A percentile compares a stretch with the other conserved stretches of the same genome.
Conservation (phyloP, 495 filamentous ascomycete genomes). For the Geoglossum glabrum region DNA sequence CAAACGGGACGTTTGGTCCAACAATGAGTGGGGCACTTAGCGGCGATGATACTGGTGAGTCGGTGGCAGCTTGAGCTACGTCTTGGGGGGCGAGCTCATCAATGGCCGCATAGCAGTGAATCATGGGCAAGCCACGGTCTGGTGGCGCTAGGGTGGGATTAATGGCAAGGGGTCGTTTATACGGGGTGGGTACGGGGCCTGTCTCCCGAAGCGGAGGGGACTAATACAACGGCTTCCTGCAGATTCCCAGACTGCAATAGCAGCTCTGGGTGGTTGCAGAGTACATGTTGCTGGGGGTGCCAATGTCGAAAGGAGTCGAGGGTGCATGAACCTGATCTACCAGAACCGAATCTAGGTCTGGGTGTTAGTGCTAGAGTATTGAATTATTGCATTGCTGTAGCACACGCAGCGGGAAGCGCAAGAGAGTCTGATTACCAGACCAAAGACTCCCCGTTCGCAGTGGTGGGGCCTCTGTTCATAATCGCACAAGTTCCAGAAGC, state of each 20-base stretch:
- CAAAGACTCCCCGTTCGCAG: background rate
- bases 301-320: background rate
- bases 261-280: background rate
- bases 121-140: background rate
- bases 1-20: background rate
- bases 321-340: background rate
- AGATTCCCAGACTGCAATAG: background rate
- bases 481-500: background rate
- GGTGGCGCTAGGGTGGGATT: background rate
- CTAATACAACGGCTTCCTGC: background rate
- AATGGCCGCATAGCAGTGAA: background rate
- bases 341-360: background rate
- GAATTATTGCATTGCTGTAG: background rate
- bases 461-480: background rate
- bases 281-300: background rate
- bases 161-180: background rate
- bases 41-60: background rate
- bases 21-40: background rate
- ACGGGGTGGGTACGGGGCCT: background rate
- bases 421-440: background rate
- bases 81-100: background rate
- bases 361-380: background rate
- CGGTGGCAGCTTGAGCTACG: background rate
- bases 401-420: background rate
- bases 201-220: background rate